These are phyloP conservation scores for Boletus reticulatus DNA, from an alignment of 768 basidiomycete species.

Conservation along the genomic window DNA sequence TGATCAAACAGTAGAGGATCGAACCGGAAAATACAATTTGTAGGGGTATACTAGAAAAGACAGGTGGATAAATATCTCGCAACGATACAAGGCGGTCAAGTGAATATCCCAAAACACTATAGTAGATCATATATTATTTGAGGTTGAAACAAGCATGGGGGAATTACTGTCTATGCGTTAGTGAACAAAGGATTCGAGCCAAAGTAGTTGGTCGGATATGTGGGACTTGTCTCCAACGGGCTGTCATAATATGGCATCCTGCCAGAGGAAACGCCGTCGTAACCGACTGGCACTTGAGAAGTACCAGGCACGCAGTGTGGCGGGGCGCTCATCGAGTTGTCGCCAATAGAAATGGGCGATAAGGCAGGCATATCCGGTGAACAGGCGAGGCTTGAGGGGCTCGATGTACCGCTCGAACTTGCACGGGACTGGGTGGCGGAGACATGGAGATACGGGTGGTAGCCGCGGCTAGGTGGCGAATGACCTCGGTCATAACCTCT, in stretches of 20 bases:
- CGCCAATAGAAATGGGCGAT: constrained; percentile 17
- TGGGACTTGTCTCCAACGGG: constrained; percentile 20
- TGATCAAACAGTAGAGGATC: background rate
- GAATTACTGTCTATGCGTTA: constrained; percentile 16
- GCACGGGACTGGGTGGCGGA: constrained; percentile 28
- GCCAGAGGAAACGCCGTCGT: constrained; percentile 25
- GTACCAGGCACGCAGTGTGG: constrained; percentile 22
- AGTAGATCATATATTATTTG: constrained; percentile 10
- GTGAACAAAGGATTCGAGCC: constrained; percentile 24
- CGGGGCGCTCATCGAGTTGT: constrained; percentile 9
- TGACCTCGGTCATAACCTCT: constrained; percentile 50
- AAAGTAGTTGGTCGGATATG: constrained; percentile 20
- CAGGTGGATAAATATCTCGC: constrained; percentile 22
- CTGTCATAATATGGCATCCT: constrained; percentile 29
- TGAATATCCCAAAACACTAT: constrained; percentile 17
- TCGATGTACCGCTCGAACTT: constrained; percentile 28
- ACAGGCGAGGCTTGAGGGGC: constrained; percentile 27
- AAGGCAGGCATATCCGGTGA: constrained; percentile 29
- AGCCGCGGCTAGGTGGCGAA: constrained; percentile 47
- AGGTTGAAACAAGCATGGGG: background rate
- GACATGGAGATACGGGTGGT: constrained; percentile 52
- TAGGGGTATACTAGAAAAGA: constrained; percentile 15
- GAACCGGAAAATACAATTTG: constrained; percentile 17
- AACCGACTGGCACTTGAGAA: constrained; percentile 19
- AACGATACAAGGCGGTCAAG: constrained; percentile 25